Evolutionary conservation across 345 rosid species (phyloP).

Genomic region (Trapa incisa): DNA sequence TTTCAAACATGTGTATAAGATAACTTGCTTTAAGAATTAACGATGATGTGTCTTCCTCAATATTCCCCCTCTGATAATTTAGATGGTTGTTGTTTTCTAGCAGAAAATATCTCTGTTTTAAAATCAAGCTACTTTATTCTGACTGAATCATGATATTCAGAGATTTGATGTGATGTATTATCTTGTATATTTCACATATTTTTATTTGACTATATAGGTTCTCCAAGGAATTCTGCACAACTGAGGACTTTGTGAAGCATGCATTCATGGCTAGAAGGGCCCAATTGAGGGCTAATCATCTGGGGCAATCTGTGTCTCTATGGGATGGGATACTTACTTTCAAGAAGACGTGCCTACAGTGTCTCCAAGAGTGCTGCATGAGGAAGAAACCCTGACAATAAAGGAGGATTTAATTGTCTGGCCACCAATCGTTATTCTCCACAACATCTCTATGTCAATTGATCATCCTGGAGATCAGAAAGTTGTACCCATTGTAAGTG

Average conservation of each 20-base stretch:
- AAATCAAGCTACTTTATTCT: not conserved
- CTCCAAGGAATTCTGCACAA: constrained; percentile 40
- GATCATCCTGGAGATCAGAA: constrained; percentile 37
- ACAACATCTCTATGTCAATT: constrained; percentile 39
- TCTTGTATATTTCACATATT: not conserved
- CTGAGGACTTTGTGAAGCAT: constrained; percentile 37
- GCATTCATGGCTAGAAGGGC: constrained; percentile 42
- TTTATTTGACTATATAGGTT: constrained; percentile 17
- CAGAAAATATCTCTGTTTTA: not conserved
- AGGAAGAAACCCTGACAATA: constrained; percentile 28
- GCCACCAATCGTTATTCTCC: constrained; percentile 37
- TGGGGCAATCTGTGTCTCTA: constrained; percentile 43
- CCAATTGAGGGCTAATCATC: constrained; percentile 38
- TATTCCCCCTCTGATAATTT: not conserved
- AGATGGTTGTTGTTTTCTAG: not conserved
- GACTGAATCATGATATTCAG: not conserved
- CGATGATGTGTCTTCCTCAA: too few relatives aligned
- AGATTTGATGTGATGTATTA: not conserved
- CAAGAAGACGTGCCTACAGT: constrained; percentile 28
- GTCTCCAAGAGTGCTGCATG: constrained; percentile 29
- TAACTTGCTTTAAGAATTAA: too few relatives aligned
- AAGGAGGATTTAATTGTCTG: constrained; percentile 45
- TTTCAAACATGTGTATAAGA: too few relatives aligned
- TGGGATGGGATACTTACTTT: constrained; percentile 39
- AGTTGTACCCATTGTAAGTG: constrained; percentile 33